These are phyloP conservation scores for Mycena pura DNA, from an alignment of 768 basidiomycete genomes.

Conservation along the genomic window DNA sequence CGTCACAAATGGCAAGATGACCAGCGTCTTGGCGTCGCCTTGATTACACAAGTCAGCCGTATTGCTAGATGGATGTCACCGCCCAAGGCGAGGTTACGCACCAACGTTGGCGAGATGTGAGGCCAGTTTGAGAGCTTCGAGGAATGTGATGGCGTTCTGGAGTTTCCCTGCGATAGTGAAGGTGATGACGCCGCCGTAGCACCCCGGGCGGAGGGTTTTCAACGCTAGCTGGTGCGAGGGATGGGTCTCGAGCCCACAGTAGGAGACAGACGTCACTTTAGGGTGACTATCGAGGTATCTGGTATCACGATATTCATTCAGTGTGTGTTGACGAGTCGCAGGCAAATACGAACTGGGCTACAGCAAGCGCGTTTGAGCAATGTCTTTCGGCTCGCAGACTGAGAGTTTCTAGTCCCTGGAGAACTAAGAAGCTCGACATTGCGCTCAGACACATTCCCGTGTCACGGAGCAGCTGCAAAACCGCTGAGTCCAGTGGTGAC, in stretches of 20 bases:
- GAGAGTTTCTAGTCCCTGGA: slow-evolving; percentile 81
- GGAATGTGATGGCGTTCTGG: slow-evolving; percentile 58
- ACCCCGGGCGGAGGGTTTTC: slow-evolving; percentile 57
- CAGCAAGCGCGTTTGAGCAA: slow-evolving; percentile 52
- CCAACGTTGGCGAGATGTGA: slow-evolving; percentile 74
- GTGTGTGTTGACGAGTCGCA: neutral
- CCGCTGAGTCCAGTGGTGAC: neutral
- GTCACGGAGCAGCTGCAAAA: slow-evolving; percentile 61
- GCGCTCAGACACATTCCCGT: slow-evolving; percentile 71
- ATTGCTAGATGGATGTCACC: neutral
- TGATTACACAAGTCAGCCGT: too few species aligned
- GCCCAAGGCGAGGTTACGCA: neutral
- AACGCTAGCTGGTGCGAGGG: slow-evolving; percentile 64
- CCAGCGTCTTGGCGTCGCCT: slow-evolving; percentile 78
- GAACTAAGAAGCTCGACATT: slow-evolving; percentile 72
- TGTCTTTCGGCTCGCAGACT: slow-evolving; percentile 28
- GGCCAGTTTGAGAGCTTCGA: slow-evolving; percentile 74
- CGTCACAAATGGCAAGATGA: slow-evolving; percentile 80
- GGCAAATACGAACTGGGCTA: slow-evolving; percentile 27
- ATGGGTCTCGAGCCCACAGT: slow-evolving; percentile 72
- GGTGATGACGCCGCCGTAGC: slow-evolving; percentile 77
- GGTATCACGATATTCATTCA: slow-evolving; percentile 6
- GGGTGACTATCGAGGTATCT: slow-evolving; percentile 70
- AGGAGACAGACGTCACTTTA: slow-evolving; percentile 77
- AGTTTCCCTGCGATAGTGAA: slow-evolving; percentile 75